Evolutionary conservation across 257 asterid genomes (phyloP), one percentile per base, ranked within the genome.

Genomic region (Penstemon barbatus): DNA sequence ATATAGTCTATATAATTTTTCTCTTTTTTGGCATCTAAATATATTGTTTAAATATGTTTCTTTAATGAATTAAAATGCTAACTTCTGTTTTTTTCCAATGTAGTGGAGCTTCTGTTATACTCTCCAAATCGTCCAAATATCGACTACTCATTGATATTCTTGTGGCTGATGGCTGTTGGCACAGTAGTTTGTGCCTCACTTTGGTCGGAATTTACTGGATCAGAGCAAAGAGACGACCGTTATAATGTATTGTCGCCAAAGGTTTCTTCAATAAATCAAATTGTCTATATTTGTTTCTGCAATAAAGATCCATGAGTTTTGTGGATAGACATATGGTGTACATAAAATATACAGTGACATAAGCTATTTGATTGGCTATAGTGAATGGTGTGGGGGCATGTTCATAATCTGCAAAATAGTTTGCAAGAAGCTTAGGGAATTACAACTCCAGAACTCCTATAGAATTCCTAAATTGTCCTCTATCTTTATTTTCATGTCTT

Each of bases 91-190:
- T 42, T 76, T 45, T 75, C 53, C 70, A 57, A 72, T 79, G 80
- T 73, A 94, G 99, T 86, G 91, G 90, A 87, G 77, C 84, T 94
- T 79, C 85, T 91, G 51, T 72, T 94, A 71, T 94, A 94, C 75
- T 83, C 99, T 56, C 99, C 97, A 52, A 74, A 79, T 71, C 92
- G 97, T 44, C 97, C 97, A 55, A 83, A 83, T 78, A 63, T 94
- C 66, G 97, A 89, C 80, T 82, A 83, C 77, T 90, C 99, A 7
- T 88, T 87, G 66, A 77, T 84, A 71, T 78, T 94, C 78, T 69
- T 94, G 76, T 94, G 97, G 99, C 69, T 87, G 84, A 89, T 94
- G 97, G 84, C 97, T 75, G 96, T 94, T 75, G 99, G 96, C 66
- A 91, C 99, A 42, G 61, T 94, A 73, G 78, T 89, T 64, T 67